Percentiles rank a stretch among this genome's conserved stretches.
Conservation (phyloP, 805 yeast genomes). For the Kodamaea jinghongensis region DNA sequence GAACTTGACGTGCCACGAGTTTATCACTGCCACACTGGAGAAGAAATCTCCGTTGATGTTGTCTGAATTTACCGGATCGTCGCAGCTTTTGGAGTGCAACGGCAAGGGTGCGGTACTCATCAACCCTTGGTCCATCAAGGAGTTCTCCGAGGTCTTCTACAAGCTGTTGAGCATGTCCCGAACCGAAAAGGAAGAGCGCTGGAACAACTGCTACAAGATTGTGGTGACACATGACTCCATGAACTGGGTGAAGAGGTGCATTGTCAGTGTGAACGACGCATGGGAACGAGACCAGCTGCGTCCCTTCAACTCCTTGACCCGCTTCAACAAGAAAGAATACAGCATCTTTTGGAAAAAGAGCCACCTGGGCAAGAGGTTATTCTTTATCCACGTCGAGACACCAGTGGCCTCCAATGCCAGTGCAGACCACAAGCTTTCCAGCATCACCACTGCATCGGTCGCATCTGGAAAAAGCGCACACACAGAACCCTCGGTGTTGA, state of each 20-base stretch:
- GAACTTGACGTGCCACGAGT: conserved; percentile 96
- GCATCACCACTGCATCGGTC: conserved; percentile 20
- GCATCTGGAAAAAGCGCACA: conserved; percentile 29
- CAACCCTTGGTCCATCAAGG: conserved; percentile 86
- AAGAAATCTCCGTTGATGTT: conserved; percentile 78
- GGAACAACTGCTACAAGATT: conserved; percentile 59
- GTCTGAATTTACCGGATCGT: conserved; percentile 95
- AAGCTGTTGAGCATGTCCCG: conserved; percentile 61
- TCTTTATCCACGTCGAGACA: conserved; percentile 52
- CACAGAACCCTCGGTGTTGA: conserved; percentile 53
- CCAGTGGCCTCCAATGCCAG: conserved; percentile 26
- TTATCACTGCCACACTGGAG: conserved; percentile 67
- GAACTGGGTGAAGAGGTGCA: conserved; percentile 65
- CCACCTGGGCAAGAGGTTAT: conserved; percentile 39
- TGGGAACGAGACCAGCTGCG: conserved; percentile 34
- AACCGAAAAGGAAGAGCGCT: conserved; percentile 57
- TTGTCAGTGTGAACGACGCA: conserved; percentile 48
- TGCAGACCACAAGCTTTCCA: conserved; percentile 2
- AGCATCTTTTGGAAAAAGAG: conserved; percentile 27
- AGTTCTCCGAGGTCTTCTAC: conserved; percentile 62
- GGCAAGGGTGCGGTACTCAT: conserved; percentile 68
- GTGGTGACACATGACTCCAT: conserved; percentile 68
- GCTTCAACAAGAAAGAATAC: conserved; percentile 35
- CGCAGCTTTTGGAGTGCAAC: conserved; percentile 57
- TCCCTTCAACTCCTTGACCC: conserved; percentile 21